Base-by-base conservation (phyloP, 768 basidiomycete genomes). In the Lactarius hengduanensis region DNA sequence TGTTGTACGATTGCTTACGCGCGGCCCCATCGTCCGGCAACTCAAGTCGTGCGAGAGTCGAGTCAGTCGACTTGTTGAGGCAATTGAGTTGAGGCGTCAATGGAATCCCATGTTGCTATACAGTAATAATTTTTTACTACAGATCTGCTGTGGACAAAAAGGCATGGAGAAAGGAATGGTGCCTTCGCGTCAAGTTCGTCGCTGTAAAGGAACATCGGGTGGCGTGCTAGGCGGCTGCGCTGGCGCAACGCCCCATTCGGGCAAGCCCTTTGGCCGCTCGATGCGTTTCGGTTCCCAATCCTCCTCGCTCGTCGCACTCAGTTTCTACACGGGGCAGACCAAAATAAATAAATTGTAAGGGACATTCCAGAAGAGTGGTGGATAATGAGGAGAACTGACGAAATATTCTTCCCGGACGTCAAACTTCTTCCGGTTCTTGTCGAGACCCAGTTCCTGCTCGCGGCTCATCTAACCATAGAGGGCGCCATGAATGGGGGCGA, bases 401-500 rank as follows among this genome's bases (percentile, higher is more conserved):
- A 89, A 98, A 76, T 98, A 99, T 74, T 97, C 96, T 75, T 98
- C 96, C 62, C 93, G 81, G 20, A 97, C 91, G 76, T 98, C 96
- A 65, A 97, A 88, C 79, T 86, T 90, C 78, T 88, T 90, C 77
- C 89, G 82, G 62, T 79, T 79, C 74, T 82, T 84, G 68, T 88
- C 82, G 71, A 95, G n/a, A 11, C 86, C 83, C 26, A 96, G 80
- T n/a, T 92, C 90, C 70, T 95, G 86, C 74, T 94, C 89, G 68
- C 86, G 87, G 45, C 86, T 83, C 41, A 97, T 76, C 93, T 87
- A 59, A 7, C 61, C 47, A 30, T 34, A 26, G 41, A 11, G 41
- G 18, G 38, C 26, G 16, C 28, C 43, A 45, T 13, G 36, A 61
- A 36, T 40, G n/a, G 4, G 34, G 18, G 9, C 4, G 32, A 13